Percentiles rank a stretch among this genome's conserved stretches.
phyloP scores from a whole-genome alignment of 345 rosid species.

The Eucalyptus brandiana region DNA sequence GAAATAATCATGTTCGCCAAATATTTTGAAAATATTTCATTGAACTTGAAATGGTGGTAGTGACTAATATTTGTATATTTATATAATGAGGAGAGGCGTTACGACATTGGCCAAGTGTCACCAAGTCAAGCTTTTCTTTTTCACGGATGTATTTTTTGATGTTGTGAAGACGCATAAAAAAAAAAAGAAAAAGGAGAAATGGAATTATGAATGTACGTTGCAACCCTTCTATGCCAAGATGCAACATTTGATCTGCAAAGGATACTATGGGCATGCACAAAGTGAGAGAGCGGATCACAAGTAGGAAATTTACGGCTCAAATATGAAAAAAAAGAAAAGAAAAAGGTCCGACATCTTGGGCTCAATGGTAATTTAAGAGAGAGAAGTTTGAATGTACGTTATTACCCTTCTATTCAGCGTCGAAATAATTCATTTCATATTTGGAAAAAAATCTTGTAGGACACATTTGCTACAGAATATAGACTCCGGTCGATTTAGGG shows the following conservation, averaged over 20 bases:
- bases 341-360: neutral
- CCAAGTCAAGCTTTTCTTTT: no score
- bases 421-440: neutral
- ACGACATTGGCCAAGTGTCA: no score
- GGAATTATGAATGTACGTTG: neutral
- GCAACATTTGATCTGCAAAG: neutral
- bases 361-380: neutral
- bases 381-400: no score
- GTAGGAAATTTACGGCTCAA: neutral
- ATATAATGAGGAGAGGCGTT: neutral
- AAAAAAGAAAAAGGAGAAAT: neutral
- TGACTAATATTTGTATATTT: neutral
- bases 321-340: no score
- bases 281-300: neutral
- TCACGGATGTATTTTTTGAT: no score
- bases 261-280: neutral
- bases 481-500: neutral
- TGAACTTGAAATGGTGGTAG: neutral
- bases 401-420: neutral
- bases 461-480: neutral
- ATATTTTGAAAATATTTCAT: neutral
- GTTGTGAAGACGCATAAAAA: no score
- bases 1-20: neutral
- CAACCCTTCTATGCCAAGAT: neutral
- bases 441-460: neutral